Conservation (phyloP, 176 grass and related monocot genomes). For the Carex littledalei region DNA sequence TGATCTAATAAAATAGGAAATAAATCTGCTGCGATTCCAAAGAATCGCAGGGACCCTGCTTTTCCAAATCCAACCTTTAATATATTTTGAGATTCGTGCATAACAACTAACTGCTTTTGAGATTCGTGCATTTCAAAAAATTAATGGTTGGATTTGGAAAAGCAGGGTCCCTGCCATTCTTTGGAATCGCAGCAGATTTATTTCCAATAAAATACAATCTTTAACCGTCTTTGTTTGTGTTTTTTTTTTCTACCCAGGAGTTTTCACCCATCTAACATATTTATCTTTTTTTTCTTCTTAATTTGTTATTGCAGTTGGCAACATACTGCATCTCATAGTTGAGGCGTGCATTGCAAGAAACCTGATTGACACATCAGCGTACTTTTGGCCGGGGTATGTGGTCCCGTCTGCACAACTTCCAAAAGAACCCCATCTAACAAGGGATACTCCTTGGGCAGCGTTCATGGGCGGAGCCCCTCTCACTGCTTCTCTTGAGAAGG, state of each 20-base stretch:
- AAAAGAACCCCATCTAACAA: slow-evolving; percentile 54
- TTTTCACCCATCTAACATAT: not conserved
- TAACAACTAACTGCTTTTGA: too few species aligned
- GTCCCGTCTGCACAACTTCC: slow-evolving; percentile 38
- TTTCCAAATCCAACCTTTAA: too few species aligned
- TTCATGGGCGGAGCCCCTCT: slow-evolving; percentile 86
- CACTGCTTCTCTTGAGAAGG: slow-evolving; percentile 61
- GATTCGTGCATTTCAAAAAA: too few species aligned
- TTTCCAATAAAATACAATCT: not conserved
- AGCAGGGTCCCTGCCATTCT: too few species aligned
- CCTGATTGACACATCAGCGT: slow-evolving; percentile 84
- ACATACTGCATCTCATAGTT: slow-evolving; percentile 94
- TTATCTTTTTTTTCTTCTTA: slow-evolving; percentile 2
- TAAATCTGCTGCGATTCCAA: too few species aligned
- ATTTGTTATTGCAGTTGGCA: slow-evolving; percentile 62
- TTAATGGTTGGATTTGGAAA: too few species aligned
- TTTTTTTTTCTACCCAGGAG: not conserved
- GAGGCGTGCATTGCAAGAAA: slow-evolving; percentile 97
- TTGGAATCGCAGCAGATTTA: too few species aligned
- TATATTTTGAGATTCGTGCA: too few species aligned
- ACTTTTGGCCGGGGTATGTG: slow-evolving; percentile 85
- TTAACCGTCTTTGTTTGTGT: not conserved
- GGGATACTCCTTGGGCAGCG: slow-evolving; percentile 85
- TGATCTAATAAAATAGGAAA: not conserved
- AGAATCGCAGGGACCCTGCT: too few species aligned